These are phyloP conservation scores for Rhodamnia argentea DNA, from an alignment of 345 rosid genomes.

Conservation along the genomic window DNA sequence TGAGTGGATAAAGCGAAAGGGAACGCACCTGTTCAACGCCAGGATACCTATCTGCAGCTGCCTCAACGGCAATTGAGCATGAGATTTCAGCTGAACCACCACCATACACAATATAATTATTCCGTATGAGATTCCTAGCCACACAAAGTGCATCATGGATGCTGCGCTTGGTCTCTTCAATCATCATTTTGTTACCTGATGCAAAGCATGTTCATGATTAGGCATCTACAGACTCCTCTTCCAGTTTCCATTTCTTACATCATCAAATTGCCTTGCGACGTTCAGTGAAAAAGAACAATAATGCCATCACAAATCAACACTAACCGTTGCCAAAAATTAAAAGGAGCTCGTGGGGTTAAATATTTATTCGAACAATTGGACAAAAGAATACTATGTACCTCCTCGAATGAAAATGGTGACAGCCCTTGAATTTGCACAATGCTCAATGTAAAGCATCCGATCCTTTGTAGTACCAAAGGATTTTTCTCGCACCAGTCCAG, in stretches of 20 bases:
- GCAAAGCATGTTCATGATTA: not conserved
- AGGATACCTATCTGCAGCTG: conserved; percentile 83
- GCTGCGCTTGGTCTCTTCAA: conserved; percentile 97
- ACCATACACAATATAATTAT: conserved; percentile 89
- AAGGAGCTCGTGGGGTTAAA: not conserved
- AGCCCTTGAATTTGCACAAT: conserved; percentile 74
- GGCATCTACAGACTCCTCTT: not conserved
- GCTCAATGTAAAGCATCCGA: conserved; percentile 71
- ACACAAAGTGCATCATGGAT: conserved; percentile 93
- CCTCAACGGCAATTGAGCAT: conserved; percentile 85
- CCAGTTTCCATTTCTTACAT: not conserved
- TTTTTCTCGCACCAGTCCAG: conserved; percentile 77
- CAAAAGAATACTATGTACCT: conserved; percentile 32
- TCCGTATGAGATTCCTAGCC: conserved; percentile 90
- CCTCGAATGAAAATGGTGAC: conserved; percentile 89
- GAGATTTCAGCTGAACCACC: conserved; percentile 96
- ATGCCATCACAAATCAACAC: not conserved
- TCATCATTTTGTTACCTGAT: conserved; percentile 93
- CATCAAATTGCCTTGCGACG: not conserved
- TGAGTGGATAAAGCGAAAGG: not conserved
- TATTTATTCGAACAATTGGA: not conserved
- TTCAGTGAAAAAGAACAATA: not conserved
- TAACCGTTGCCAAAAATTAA: not conserved
- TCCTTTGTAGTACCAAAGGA: conserved; percentile 80
- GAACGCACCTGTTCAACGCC: conserved; percentile 88